These are phyloP conservation scores for Colletotrichum tropicale DNA, from an alignment of 2,329 filamentous ascomycete species.

Conservation along the genomic window DNA sequence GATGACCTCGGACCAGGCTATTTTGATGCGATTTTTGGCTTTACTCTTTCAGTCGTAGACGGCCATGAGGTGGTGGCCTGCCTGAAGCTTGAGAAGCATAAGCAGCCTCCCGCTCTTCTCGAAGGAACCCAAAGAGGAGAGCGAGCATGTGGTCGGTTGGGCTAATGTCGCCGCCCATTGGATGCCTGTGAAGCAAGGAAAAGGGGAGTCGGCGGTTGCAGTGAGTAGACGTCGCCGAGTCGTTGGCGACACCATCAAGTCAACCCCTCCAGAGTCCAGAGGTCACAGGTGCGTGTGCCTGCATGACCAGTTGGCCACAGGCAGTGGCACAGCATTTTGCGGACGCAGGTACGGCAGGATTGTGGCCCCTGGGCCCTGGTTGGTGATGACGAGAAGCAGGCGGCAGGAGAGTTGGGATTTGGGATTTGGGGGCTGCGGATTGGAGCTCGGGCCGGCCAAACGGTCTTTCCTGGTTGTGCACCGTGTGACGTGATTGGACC, in stretches of 20 bases:
- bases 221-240: not conserved
- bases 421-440: constrained; percentile 6
- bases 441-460: constrained; percentile 3
- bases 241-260: not conserved
- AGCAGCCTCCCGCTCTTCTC: not conserved
- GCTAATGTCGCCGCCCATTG: not conserved
- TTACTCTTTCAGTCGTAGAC: not conserved
- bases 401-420: not conserved
- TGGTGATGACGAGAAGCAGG: not conserved
- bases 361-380: not conserved
- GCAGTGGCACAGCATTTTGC: not conserved
- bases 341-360: not conserved
- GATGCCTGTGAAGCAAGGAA: not conserved
- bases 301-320: not conserved
- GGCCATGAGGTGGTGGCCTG: not conserved
- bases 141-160: not conserved
- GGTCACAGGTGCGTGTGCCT: not conserved
- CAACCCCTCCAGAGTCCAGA: not conserved
- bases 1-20: not conserved
- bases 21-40: not conserved
- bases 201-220: not conserved
- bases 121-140: not conserved
- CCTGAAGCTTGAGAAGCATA: not conserved
- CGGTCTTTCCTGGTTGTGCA: not conserved
- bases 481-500: not conserved